phyloP scores from a whole-genome alignment of 2,329 filamentous ascomycete genomes.

The Fusarium sp. region DNA sequence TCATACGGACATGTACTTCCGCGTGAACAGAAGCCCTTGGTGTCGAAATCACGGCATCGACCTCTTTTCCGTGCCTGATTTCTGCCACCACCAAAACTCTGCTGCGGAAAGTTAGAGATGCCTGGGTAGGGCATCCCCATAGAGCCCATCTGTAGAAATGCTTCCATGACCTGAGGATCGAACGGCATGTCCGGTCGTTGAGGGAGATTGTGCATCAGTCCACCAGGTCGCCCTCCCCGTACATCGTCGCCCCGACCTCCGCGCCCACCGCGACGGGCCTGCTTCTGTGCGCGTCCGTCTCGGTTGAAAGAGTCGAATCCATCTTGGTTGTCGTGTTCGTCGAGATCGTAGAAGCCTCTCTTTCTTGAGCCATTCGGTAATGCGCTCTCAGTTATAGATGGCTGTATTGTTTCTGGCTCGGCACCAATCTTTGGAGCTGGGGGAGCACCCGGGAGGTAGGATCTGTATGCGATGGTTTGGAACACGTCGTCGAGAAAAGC shows the following conservation, averaged over 20 bases:
- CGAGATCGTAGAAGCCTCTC: constrained; percentile 54
- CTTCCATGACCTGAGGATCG: constrained; percentile 71
- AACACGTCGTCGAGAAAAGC: constrained; percentile 80
- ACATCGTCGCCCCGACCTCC: constrained; percentile 46
- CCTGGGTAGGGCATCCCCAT: constrained; percentile 60
- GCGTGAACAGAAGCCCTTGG: constrained; percentile 77
- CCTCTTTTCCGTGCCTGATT: constrained; percentile 56
- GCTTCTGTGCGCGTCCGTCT: constrained; percentile 68
- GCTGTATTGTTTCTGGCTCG: constrained; percentile 33
- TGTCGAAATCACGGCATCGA: constrained; percentile 78
- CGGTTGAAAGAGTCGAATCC: constrained; percentile 45
- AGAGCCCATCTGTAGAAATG: constrained; percentile 72
- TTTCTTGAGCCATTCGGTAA: constrained; percentile 50
- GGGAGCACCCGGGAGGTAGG: constrained; percentile 69
- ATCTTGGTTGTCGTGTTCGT: constrained; percentile 37
- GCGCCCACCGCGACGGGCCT: constrained; percentile 67
- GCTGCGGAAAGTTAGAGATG: constrained; percentile 57
- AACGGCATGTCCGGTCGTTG: constrained; percentile 57
- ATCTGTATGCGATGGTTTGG: constrained; percentile 71
- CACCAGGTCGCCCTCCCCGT: constrained; percentile 36
- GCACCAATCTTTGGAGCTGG: constrained; percentile 53
- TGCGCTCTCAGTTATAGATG: constrained; percentile 34
- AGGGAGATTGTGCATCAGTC: constrained; percentile 35
- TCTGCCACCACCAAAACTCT: constrained; percentile 43
- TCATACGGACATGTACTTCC: constrained; percentile 77